phyloP scores from a whole-genome alignment of 805 yeast genomes.

The Saccharomycopsis schoenii region DNA sequence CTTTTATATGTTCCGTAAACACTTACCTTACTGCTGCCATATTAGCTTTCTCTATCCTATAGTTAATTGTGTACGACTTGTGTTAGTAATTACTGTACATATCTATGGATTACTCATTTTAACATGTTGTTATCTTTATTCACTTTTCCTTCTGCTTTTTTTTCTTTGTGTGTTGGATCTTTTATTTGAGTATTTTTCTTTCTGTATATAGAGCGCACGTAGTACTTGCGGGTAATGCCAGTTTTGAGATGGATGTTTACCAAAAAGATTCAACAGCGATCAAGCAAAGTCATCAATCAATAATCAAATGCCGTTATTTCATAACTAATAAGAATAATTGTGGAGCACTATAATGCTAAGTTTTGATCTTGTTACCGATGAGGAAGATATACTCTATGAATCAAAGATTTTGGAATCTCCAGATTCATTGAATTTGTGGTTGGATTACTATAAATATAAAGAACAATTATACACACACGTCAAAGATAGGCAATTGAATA shows the following conservation, averaged over 20 bases:
- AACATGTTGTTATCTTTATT: background rate
- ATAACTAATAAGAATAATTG: too few species aligned
- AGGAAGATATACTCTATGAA: slow-evolving; percentile 30
- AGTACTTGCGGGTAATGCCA: background rate
- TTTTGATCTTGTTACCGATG: slow-evolving; percentile 1
- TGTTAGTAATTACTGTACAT: too few species aligned
- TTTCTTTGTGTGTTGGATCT: background rate
- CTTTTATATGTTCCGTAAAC: background rate
- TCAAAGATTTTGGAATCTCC: slow-evolving; percentile 28
- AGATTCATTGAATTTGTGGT: slow-evolving; percentile 33
- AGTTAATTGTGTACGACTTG: background rate
- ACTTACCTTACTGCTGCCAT: slow-evolving; percentile 1
- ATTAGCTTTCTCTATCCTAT: background rate
- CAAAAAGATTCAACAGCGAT: background rate
- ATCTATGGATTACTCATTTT: too few species aligned
- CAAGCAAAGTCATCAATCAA: too few species aligned
- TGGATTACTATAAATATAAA: slow-evolving; percentile 33
- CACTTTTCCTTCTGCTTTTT: too few species aligned
- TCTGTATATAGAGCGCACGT: too few species aligned
- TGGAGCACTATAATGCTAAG: background rate
- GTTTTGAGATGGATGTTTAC: background rate
- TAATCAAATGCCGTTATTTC: too few species aligned
- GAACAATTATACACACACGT: slow-evolving; percentile 15
- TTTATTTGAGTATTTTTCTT: too few species aligned
- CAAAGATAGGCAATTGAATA: slow-evolving; percentile 19